Conservation (phyloP, 179 eudicot genomes). For the Sideroxylon spinosum region DNA sequence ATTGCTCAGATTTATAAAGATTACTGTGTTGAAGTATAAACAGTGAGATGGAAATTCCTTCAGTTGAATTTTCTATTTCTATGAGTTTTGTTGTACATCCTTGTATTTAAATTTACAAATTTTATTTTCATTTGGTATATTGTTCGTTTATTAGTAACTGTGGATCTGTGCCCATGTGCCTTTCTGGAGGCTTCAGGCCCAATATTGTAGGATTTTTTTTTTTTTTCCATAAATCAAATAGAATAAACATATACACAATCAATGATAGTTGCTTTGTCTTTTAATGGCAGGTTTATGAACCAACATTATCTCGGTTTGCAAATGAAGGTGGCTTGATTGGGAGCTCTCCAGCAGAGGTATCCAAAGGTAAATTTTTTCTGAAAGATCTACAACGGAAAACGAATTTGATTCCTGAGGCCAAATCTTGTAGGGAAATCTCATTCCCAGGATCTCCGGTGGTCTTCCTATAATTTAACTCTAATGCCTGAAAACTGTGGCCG, state of each 20-base stretch:
- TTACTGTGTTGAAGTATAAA: neutral
- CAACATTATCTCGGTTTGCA: conserved; percentile 65
- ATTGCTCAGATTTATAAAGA: neutral
- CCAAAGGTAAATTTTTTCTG: conserved; percentile 52
- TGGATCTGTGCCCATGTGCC: neutral
- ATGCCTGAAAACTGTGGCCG: conserved; percentile 6
- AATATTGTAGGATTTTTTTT: neutral
- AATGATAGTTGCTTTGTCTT: conserved; percentile 15
- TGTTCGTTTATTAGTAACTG: neutral
- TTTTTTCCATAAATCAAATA: neutral
- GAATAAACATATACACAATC: neutral
- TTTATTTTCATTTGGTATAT: neutral
- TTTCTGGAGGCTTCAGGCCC: neutral
- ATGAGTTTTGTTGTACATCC: neutral
- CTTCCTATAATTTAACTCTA: neutral
- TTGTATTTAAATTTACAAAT: neutral
- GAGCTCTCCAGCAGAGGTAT: conserved; percentile 73
- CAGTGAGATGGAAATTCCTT: neutral
- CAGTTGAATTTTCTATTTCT: neutral
- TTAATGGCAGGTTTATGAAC: conserved; percentile 69
- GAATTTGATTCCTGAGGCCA: neutral
- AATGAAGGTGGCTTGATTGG: conserved; percentile 81
- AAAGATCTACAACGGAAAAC: neutral
- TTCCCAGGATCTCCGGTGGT: neutral
- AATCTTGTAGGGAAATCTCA: neutral